These are phyloP conservation scores for Brassica napus DNA, from an alignment of 345 rosid species.

Conservation along the genomic window DNA sequence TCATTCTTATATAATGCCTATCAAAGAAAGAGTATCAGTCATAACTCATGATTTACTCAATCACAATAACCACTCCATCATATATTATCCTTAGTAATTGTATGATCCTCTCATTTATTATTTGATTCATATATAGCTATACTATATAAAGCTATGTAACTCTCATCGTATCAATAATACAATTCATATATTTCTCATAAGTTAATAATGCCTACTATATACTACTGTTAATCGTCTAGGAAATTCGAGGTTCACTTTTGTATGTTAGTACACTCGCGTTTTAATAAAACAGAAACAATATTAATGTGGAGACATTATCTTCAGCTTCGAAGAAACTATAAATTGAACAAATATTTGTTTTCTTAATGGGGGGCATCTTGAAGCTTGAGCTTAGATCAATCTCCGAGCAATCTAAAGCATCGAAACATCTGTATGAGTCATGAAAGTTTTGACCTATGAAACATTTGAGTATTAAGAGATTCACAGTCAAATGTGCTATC, in stretches of 20 bases:
- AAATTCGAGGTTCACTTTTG: not conserved
- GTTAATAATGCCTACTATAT: not conserved
- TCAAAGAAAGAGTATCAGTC: too few species aligned
- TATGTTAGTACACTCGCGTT: not conserved
- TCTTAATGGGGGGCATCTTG: too few species aligned
- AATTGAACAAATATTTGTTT: not conserved
- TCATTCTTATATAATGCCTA: not conserved
- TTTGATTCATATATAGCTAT: too few species aligned
- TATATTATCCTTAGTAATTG: too few species aligned
- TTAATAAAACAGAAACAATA: too few species aligned
- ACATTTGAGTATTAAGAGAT: not conserved
- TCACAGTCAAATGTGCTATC: not conserved
- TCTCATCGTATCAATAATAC: too few species aligned
- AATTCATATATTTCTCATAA: too few species aligned
- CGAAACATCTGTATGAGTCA: not conserved
- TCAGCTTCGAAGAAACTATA: not conserved
- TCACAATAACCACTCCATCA: too few species aligned
- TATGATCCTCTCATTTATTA: too few species aligned
- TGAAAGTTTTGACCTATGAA: not conserved
- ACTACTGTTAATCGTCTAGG: not conserved
- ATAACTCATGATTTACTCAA: too few species aligned
- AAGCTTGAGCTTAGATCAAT: too few species aligned
- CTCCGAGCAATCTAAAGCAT: not conserved
- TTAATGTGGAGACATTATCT: not conserved
- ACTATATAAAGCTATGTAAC: too few species aligned